phyloP scores from a whole-genome alignment of 208 protist genomes.

The Balamuthia mandrillaris region DNA sequence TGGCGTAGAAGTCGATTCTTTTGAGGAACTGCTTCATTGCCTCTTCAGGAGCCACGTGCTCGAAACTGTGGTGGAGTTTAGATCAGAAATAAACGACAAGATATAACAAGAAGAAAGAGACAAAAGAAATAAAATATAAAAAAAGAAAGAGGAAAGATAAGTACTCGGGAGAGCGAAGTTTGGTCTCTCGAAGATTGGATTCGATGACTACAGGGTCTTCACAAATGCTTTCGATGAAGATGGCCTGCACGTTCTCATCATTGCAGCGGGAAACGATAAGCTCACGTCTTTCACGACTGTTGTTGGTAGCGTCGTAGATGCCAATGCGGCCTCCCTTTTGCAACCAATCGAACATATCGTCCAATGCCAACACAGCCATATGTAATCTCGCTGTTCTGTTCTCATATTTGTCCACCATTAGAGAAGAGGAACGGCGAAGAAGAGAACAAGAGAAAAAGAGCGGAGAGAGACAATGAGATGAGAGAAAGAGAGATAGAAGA shows the following conservation, averaged over 20 bases:
- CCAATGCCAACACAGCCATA: slow-evolving; percentile 37
- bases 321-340: slow-evolving; percentile 41
- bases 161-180: slow-evolving; percentile 52
- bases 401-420: no score
- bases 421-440: no score
- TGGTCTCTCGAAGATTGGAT: slow-evolving; percentile 55
- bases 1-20: slow-evolving; percentile 41
- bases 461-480: no score
- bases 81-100: no score
- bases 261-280: slow-evolving; percentile 2
- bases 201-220: slow-evolving; percentile 55
- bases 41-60: slow-evolving; percentile 27
- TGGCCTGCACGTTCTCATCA: slow-evolving; percentile 32
- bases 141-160: neutral
- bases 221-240: slow-evolving; percentile 61
- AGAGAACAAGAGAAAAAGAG: no score
- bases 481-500: neutral
- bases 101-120: neutral
- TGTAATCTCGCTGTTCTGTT: neutral
- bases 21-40: slow-evolving; percentile 51
- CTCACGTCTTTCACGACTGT: slow-evolving; percentile 17
- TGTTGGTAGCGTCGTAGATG: slow-evolving; percentile 61
- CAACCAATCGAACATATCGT: slow-evolving; percentile 46
- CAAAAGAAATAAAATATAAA: neutral
- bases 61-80: slow-evolving; percentile 41